phyloP scores from a whole-genome alignment of 2,329 filamentous ascomycete species.

The Penicillium sp. region DNA sequence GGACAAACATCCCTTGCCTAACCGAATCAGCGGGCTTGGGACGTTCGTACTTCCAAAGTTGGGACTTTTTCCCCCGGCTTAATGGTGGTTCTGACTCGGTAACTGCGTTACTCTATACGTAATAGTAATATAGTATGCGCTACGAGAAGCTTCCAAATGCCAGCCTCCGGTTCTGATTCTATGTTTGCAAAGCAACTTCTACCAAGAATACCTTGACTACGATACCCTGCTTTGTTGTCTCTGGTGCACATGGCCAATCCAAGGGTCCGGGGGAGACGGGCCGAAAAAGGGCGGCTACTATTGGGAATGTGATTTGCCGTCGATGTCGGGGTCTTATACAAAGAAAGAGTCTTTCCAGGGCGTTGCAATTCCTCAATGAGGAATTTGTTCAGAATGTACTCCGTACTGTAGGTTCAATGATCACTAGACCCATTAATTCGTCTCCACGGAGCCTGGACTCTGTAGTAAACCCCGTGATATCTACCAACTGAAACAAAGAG shows the following conservation, averaged over 20 bases:
- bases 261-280: conserved; percentile 15
- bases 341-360: conserved; percentile 5
- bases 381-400: not conserved
- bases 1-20: conserved; percentile 24
- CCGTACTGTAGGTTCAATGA: too few species aligned
- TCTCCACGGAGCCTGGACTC: not conserved
- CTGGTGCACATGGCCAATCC: conserved; percentile 11
- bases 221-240: conserved; percentile 3
- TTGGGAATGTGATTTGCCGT: conserved; percentile 23
- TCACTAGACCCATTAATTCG: not conserved
- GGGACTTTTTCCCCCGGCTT: conserved; percentile 1
- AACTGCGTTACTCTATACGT: not conserved
- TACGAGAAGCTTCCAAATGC: not conserved
- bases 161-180: not conserved
- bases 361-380: not conserved
- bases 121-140: not conserved
- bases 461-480: too few species aligned
- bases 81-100: not conserved
- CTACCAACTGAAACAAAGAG: not conserved
- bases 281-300: conserved; percentile 15
- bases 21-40: conserved; percentile 16
- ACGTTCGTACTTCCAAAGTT: not conserved
- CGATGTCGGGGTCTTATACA: conserved; percentile 10
- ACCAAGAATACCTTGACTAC: not conserved
- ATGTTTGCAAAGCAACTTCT: not conserved